Evolutionary conservation across 345 rosid genomes (phyloP).

Genomic region (Dimocarpus longan): DNA sequence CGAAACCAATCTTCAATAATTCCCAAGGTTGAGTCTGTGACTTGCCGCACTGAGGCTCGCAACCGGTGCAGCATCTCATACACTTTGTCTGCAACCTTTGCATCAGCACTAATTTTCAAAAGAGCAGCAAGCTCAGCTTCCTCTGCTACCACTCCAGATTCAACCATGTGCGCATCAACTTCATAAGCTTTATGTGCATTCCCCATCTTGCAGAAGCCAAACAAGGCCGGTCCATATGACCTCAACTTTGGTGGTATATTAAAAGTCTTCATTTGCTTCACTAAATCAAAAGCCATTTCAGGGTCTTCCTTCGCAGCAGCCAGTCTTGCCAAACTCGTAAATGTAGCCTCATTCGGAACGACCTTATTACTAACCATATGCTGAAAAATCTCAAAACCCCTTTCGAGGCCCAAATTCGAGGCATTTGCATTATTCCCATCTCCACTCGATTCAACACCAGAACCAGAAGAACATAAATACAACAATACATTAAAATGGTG

Average conservation of each 20-base stretch:
- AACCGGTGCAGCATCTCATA: slow-evolving; percentile 76
- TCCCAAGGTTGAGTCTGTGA: slow-evolving; percentile 55
- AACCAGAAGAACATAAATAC: slow-evolving; percentile 58
- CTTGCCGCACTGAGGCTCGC: slow-evolving; percentile 77
- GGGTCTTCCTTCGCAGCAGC: slow-evolving; percentile 81
- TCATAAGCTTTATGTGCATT: slow-evolving; percentile 73
- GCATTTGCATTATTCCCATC: slow-evolving; percentile 25
- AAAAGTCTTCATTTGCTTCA: slow-evolving; percentile 71
- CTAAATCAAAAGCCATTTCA: slow-evolving; percentile 86
- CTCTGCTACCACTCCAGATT: slow-evolving; percentile 68
- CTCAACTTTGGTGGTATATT: slow-evolving; percentile 76
- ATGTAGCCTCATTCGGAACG: slow-evolving; percentile 84
- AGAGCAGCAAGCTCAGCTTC: slow-evolving; percentile 90
- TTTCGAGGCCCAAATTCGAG: slow-evolving; percentile 43
- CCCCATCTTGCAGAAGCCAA: slow-evolving; percentile 73
- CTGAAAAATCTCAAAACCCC: slow-evolving; percentile 82
- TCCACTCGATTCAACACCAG: slow-evolving; percentile 31
- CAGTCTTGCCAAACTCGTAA: slow-evolving; percentile 79
- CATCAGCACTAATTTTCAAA: slow-evolving; percentile 60
- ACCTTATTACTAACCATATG: slow-evolving; percentile 71
- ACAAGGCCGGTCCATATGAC: slow-evolving; percentile 83
- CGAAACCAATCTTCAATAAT: slow-evolving; percentile 75
- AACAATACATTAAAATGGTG: slow-evolving; percentile 76
- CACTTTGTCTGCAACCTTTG: slow-evolving; percentile 58
- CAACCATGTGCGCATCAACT: slow-evolving; percentile 82